Evolutionary conservation across 116 monocot species (phyloP).

Genomic region (Thalassia testudinum): DNA sequence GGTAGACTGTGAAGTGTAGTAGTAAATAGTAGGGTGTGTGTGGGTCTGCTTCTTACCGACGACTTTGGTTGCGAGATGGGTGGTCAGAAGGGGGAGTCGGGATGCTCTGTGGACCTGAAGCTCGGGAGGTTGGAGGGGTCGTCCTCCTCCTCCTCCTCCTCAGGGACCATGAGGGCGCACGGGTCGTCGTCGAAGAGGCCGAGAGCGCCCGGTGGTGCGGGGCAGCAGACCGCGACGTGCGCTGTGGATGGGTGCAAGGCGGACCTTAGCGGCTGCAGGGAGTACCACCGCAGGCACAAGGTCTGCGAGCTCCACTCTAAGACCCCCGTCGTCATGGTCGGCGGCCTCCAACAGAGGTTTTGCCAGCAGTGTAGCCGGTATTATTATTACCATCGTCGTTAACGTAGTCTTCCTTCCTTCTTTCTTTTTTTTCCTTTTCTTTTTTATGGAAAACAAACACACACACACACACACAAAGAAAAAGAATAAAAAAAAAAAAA

Average conservation of each 20-base stretch:
- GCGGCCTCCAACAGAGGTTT: conserved; percentile 77
- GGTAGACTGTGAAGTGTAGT: conserved; percentile 42
- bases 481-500: background rate
- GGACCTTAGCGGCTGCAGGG: conserved; percentile 70
- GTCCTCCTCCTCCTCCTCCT: background rate
- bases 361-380: conserved; percentile 99
- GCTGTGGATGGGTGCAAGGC: conserved; percentile 64
- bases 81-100: conserved; percentile 3
- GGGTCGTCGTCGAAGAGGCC: conserved; percentile 18
- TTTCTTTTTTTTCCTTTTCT: background rate
- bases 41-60: conserved; percentile 18
- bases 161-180: background rate
- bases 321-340: conserved; percentile 60
- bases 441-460: no score
- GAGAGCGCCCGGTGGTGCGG: conserved; percentile 19
- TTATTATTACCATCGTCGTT: no score
- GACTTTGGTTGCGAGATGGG: background rate
- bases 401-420: background rate
- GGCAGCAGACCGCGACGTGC: conserved; percentile 37
- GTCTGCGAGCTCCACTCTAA: conserved; percentile 91
- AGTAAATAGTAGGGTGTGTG: conserved; percentile 30
- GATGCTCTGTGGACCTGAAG: conserved; percentile 60
- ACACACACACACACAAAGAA: no score
- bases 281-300: conserved; percentile 83
- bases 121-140: conserved; percentile 40